Base-by-base conservation (phyloP, 345 rosid genomes). In the Lepidium aucheri region DNA sequence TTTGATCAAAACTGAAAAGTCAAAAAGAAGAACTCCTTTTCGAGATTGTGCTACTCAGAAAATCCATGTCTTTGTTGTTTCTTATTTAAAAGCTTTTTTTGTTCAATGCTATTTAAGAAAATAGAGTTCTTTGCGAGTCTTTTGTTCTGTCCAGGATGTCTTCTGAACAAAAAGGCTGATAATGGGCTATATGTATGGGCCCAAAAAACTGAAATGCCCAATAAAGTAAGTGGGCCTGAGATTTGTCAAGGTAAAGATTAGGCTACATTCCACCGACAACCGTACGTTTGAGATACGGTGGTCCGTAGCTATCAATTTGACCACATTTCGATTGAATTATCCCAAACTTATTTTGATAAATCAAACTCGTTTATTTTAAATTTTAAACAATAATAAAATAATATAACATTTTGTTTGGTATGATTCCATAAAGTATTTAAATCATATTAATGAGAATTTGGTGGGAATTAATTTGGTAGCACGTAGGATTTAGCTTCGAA, bases 391-490 rank as follows among this genome's bases (percentile, higher is more conserved):
- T n/a, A n/a, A n/a, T n/a, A n/a, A 28, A 28, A 28, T 6, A 28
- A 28, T 5, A 28, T 28, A 28, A 28, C n/a, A 28, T 28, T 28
- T 28, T 28, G 32, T 28, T 28, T 28, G 32, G 60, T 50, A 60
- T 10, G 35, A 41, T 16, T 1, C 3, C 9, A 52, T 16, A 15
- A 16, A 51, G 28, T 15, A 52, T 41, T 18, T 40, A 30, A 60
- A 26, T 51, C 60, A 51, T 36, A 54, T 63, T 63, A 54, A 71
- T 63, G 43, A 63, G n/a, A 7, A 45, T 63, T 54, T 53, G 68
- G 74, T 70, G 63, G 68, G 68, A 35, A 45, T 53, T 70, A 16
- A 70, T 62, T 61, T 46, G 75, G 69, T 71, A 54, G 69, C 69
- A 71, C 68, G 68, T 70, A 61, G 46, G 62, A 13, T 24, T 35